Base-by-base conservation (phyloP, 768 basidiomycete species). In the Gautieria morchelliformis region DNA sequence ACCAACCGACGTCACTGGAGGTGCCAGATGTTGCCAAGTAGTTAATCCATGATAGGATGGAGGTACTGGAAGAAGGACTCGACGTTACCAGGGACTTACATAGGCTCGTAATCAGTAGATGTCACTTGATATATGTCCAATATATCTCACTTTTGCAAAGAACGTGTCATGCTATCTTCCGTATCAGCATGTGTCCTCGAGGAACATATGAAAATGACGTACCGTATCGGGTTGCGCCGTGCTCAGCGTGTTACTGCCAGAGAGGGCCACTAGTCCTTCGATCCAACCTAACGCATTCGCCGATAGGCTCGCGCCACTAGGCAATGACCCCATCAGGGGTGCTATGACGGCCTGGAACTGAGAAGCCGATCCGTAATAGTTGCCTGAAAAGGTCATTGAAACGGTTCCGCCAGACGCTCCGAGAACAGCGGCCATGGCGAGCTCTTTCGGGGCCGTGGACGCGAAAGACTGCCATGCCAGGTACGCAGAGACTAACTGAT, bases 141-240 rank as follows among this genome's bases (percentile, higher is more conserved):
- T 35, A n/a, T 33, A 39, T 30, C 58, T 20, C 41, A 63, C 62
- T 58, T 63, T 63, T 11, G 62, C 62, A 44, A 59, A 63, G 59
- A 63, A 63, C n/a, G 61, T 62, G 53, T 62, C 61, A 27, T 53
- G 48, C 47, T 37, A 14, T 37, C 35, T 14, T 37, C 52, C 1
- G 5, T 1, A 35, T 48, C 12, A 50, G 45, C 3, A 56, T 46
- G 22, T 35, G 22, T 35, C 48, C 49, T 27, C 24, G 60, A 37
- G 35, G 9, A 37, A 37, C 35, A 3, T 37, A 14, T 10, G 35
- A 24, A 20, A 37, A 14, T 37, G 10, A 37, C 14, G 35, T 9
- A 37, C 35, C 10, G 32, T 9, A 17, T 63, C 62, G 37, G 62
- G 62, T 10, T 27, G 27, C 17, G 41, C 48, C 6, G 61, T 59